Base-by-base conservation (phyloP, 169 alveolate species). In the Cryptosporidium sp. region DNA sequence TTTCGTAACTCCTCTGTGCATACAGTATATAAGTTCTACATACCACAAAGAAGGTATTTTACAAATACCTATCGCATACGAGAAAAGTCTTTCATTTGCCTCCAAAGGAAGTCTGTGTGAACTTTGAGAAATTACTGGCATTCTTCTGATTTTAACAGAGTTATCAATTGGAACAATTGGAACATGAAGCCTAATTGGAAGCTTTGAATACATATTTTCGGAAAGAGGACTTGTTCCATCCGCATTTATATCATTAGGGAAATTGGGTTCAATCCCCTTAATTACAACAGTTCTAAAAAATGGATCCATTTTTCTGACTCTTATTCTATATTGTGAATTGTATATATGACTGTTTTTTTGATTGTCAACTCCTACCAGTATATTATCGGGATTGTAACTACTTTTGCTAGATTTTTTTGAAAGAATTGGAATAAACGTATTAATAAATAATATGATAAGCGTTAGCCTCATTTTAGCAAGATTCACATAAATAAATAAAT, bases 231-330 rank as follows among this genome's bases (percentile, higher is more conserved):
- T 43, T 9, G 41, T 23, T 8, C 75, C 89, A 80, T 80, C 89
- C 21, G 75, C 89, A 62, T 80, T 80, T 16, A 80, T 80, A 62
- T 80, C 89, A 43, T 41, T 59, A 4, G 89, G 89, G n/a, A 80
- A 80, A n/a, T 65, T 62, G 8, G 89, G 89, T 23, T 80, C 89
- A 35, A 80, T 21, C 9, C 89, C 89, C 29, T 80, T 80, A 29
- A 80, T 62, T 2, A 80, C 48, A 37, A 80, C 89, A 14, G 80
- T 80, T 43, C 89, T 59, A 4, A 62, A 65, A n/a, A 67, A 21
- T 48, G 89, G 89, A 29, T 80, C 89, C 16, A 65, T 3, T 41
- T 80, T 80, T 65, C 89, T 59, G 14, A 80, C 89, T 50, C 89
- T 80, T 14, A 80, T 80, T 59, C 89, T 80, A 62, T 62, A 80